Conservation (phyloP, 1,284 basidiomycete genomes). For the Moesziomyces parantarcticus region DNA sequence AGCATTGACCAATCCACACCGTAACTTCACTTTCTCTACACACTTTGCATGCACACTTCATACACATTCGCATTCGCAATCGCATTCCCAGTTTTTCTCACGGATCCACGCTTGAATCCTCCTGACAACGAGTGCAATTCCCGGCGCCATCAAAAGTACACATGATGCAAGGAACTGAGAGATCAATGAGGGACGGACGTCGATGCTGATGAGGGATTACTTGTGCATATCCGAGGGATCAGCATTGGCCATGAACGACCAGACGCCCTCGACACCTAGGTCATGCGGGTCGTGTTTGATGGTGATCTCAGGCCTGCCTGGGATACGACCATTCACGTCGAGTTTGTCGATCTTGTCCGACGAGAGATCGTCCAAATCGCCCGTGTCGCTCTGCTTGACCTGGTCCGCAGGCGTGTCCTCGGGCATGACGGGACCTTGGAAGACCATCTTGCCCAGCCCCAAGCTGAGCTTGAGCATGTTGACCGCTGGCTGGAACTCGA, state of each 20-base stretch:
- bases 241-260: conserved; percentile 62
- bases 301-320: conserved; percentile 45
- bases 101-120: too few relatives aligned
- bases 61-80: too few relatives aligned
- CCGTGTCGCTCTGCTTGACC: conserved; percentile 34
- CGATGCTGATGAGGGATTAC: conserved; percentile 13
- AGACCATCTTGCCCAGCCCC: conserved; percentile 60
- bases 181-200: neutral
- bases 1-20: too few relatives aligned
- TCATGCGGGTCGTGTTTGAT: conserved; percentile 61
- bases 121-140: too few relatives aligned
- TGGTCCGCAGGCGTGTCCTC: conserved; percentile 21
- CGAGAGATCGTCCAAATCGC: conserved; percentile 4
- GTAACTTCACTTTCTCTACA: neutral
- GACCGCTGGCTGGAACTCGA: conserved; percentile 55
- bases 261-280: conserved; percentile 61
- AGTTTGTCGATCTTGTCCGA: conserved; percentile 5
- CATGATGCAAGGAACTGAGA: too few relatives aligned
- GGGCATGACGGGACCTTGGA: conserved; percentile 52
- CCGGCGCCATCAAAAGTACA: too few relatives aligned
- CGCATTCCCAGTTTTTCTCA: too few relatives aligned
- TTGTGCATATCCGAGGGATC: conserved; percentile 58
- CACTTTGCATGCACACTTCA: neutral
- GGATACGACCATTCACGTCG: conserved; percentile 29
- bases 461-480: conserved; percentile 64